A percentile compares a stretch with the other conserved stretches of the same genome.
phyloP scores from a whole-genome alignment of 768 basidiomycete genomes.

The Austroboletus festivus region DNA sequence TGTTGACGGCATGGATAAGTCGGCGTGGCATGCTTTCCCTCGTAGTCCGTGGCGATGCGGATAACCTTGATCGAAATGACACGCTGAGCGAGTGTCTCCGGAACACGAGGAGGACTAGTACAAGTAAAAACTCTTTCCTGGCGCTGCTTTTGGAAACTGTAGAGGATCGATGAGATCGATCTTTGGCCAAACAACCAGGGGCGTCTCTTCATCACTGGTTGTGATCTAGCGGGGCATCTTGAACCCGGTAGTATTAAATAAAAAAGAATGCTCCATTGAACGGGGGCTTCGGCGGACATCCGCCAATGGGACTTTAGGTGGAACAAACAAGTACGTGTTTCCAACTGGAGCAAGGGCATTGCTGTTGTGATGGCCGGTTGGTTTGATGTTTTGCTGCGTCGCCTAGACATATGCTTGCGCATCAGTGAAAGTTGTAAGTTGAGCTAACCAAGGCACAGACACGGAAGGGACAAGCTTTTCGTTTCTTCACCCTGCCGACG shows the following conservation, averaged over 20 bases:
- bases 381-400: not conserved
- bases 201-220: not conserved
- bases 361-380: not conserved
- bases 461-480: too few species aligned
- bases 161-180: constrained; percentile 1
- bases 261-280: not conserved
- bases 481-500: constrained; percentile 9
- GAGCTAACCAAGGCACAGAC: too few species aligned
- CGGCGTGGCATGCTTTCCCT: constrained; percentile 18
- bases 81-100: not conserved
- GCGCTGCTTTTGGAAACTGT: not conserved
- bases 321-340: not conserved
- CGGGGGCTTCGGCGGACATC: not conserved
- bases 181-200: not conserved
- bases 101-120: not conserved
- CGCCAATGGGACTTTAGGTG: constrained; percentile 2
- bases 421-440: too few species aligned
- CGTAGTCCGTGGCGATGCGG: constrained; percentile 9
- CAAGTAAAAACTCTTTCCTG: not conserved
- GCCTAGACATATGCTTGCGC: too few species aligned
- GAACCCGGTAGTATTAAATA: not conserved
- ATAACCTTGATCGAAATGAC: constrained; percentile 8
- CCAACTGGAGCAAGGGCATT: not conserved
- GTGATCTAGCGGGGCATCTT: constrained; percentile 2
- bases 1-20: constrained; percentile 26